A percentile compares a stretch with the other conserved stretches of the same genome.
These are phyloP conservation scores for Paraphoma sp. DNA, from an alignment of 2,329 filamentous ascomycete genomes.

Conservation along the genomic window DNA sequence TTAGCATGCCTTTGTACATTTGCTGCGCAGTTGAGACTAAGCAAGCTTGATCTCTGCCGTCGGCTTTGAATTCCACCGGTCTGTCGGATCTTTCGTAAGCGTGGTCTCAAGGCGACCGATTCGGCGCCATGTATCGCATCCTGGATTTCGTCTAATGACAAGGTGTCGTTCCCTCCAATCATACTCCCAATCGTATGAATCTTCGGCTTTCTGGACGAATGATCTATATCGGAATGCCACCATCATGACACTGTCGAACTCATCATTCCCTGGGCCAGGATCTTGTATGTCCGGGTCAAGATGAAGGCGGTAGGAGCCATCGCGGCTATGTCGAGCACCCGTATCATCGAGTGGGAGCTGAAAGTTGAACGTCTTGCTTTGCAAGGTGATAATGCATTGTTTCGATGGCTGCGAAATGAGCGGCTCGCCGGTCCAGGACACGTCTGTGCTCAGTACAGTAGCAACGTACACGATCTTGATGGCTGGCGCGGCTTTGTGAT, in stretches of 20 bases:
- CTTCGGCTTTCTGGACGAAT: background rate
- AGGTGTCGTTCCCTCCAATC: background rate
- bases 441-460: background rate
- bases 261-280: background rate
- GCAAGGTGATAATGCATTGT: background rate
- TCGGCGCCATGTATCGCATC: background rate
- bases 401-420: background rate
- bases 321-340: background rate
- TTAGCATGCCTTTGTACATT: no score
- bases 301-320: background rate
- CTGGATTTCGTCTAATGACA: background rate
- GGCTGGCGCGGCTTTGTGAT: background rate
- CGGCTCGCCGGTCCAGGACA: background rate
- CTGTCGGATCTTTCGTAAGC: background rate
- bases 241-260: background rate
- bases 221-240: background rate
- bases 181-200: background rate
- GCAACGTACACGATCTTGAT: background rate
- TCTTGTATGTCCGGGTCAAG: background rate
- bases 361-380: background rate
- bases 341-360: background rate
- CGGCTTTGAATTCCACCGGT: background rate
- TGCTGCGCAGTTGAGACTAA: no score
- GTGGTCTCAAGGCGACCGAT: background rate
- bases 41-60: no score